Evolutionary conservation across 2,329 filamentous ascomycete species (phyloP).

Genomic region (Fusarium tanahbumbuense): DNA sequence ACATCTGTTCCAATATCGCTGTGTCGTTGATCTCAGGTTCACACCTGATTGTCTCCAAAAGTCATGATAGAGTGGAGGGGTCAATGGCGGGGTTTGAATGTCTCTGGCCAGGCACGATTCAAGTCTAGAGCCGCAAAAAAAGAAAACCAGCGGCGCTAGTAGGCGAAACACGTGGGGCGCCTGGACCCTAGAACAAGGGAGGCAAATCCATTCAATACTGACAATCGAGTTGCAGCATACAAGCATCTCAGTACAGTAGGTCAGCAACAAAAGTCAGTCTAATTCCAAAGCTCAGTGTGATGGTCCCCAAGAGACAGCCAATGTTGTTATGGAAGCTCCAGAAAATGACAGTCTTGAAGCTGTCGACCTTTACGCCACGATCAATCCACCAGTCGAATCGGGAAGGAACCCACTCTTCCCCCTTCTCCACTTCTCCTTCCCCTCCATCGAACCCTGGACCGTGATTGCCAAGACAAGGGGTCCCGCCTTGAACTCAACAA

Average conservation of each 20-base stretch:
- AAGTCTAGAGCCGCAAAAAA: constrained; percentile 28
- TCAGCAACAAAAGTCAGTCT: background rate
- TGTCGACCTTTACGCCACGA: constrained; percentile 10
- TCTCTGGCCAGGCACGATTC: background rate
- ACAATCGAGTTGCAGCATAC: background rate
- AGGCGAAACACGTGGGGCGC: constrained; percentile 32
- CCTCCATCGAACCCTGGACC: constrained; percentile 35
- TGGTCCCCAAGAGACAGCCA: background rate
- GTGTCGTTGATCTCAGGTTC: background rate
- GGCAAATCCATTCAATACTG: background rate
- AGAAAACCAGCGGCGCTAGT: constrained; percentile 21
- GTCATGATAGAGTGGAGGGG: background rate
- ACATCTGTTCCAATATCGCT: background rate
- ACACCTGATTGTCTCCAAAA: background rate
- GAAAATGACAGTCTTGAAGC: background rate
- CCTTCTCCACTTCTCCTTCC: constrained; percentile 1
- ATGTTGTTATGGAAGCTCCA: background rate
- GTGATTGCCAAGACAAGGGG: constrained; percentile 38
- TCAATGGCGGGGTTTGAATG: constrained; percentile 26
- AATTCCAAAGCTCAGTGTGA: background rate
- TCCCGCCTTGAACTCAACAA: constrained; percentile 50
- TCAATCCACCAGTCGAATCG: constrained; percentile 24
- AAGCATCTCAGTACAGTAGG: too few relatives aligned
- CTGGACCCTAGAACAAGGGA: constrained; percentile 31
- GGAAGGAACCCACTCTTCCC: constrained; percentile 3